Percentiles rank a stretch among this genome's conserved stretches.
phyloP scores from a whole-genome alignment of 805 yeast genomes.

The Ogataea siamensis region DNA sequence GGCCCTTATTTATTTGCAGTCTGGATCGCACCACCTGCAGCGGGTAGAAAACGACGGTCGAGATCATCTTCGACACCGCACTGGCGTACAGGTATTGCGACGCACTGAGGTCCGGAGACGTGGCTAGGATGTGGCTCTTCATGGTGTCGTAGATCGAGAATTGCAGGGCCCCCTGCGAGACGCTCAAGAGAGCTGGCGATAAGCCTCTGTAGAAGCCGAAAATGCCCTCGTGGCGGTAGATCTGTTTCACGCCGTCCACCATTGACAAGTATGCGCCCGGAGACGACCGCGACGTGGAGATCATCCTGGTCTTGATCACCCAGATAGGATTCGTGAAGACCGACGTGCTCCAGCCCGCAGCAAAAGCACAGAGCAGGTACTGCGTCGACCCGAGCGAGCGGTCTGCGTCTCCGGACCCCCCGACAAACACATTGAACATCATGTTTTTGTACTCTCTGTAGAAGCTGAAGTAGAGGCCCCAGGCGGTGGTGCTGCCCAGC shows the following conservation, averaged over 20 bases:
- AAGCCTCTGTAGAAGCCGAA: conserved; percentile 82
- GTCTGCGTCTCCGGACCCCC: conserved; percentile 25
- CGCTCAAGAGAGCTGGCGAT: conserved; percentile 71
- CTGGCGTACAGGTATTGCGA: conserved; percentile 64
- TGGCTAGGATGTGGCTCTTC: conserved; percentile 40
- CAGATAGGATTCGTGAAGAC: conserved; percentile 87
- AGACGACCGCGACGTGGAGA: conserved; percentile 48
- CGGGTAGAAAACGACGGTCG: conserved; percentile 75
- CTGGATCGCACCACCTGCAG: conserved; percentile 78
- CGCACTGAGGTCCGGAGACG: conserved; percentile 38
- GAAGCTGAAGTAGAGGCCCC: conserved; percentile 84
- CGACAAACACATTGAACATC: conserved; percentile 3
- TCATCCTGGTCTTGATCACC: conserved; percentile 89
- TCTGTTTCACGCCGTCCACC: conserved; percentile 48
- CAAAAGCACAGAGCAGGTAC: conserved; percentile 54
- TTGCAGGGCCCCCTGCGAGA: conserved; percentile 86
- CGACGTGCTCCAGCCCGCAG: conserved; percentile 76
- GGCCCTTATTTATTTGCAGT: conserved; percentile 49
- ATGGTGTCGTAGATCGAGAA: conserved; percentile 81
- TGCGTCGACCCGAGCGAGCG: conserved; percentile 39
- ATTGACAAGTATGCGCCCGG: conserved; percentile 59
- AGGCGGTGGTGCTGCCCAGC: conserved; percentile 79
- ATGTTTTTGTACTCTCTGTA: conserved; percentile 60
- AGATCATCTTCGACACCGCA: conserved; percentile 62
- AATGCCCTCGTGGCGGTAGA: conserved; percentile 56